Conservation (phyloP, 2,329 filamentous ascomycete species). For the Colletotrichum sp. region DNA sequence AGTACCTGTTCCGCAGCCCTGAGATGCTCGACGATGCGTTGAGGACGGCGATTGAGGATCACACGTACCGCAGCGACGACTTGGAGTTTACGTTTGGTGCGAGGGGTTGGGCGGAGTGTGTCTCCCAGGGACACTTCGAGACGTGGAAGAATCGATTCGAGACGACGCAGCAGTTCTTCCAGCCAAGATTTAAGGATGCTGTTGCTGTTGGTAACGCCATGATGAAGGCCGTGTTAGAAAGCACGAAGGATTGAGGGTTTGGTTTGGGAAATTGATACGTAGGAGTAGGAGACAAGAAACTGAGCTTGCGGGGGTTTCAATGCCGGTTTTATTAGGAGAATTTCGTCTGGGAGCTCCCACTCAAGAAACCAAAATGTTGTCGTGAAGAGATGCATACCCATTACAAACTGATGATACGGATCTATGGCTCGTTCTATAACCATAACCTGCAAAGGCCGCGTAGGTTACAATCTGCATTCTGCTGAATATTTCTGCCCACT, state of each 20-base stretch:
- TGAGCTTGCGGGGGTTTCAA: neutral
- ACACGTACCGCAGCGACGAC: slow-evolving; percentile 92
- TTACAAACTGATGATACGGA: neutral
- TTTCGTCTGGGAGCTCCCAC: neutral
- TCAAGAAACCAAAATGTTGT: neutral
- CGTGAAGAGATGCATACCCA: neutral
- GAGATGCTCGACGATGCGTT: slow-evolving; percentile 84
- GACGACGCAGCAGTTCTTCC: slow-evolving; percentile 89
- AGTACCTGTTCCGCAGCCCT: slow-evolving; percentile 89
- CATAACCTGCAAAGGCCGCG: neutral
- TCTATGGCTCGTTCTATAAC: neutral
- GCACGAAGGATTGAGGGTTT: slow-evolving; percentile 50
- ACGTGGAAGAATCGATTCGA: slow-evolving; percentile 92
- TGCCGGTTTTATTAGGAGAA: neutral
- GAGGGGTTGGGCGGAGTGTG: slow-evolving; percentile 92
- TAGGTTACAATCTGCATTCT: neutral
- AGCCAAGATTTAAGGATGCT: slow-evolving; percentile 86
- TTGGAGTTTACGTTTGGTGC: slow-evolving; percentile 98
- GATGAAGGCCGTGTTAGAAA: slow-evolving; percentile 94
- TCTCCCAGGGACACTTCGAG: slow-evolving; percentile 89
- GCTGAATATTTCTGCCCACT: neutral
- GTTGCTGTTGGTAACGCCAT: slow-evolving; percentile 91
- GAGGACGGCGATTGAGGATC: slow-evolving; percentile 85
- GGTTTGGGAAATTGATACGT: neutral
- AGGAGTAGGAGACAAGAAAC: neutral